These are phyloP conservation scores for Umbelopsis sp. DNA, from an alignment of 192 early-diverging fungal species.

Conservation along the genomic window DNA sequence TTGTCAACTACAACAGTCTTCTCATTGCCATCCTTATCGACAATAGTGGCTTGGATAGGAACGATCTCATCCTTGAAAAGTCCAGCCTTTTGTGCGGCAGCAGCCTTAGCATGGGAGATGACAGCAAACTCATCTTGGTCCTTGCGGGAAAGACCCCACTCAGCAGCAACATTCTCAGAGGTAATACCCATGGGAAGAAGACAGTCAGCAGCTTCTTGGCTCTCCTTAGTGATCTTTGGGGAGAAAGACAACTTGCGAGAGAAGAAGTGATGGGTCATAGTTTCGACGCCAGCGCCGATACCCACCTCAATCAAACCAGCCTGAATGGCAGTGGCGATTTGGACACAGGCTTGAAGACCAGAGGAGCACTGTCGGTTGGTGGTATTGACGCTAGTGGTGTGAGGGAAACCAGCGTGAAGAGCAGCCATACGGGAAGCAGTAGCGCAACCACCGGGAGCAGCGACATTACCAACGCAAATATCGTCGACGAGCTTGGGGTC, in stretches of 20 bases:
- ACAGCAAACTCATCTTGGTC: slow-evolving; percentile 93
- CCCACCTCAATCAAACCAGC: slow-evolving; percentile 89
- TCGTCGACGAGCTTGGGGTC: slow-evolving; percentile 89
- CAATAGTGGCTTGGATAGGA: slow-evolving; percentile 73
- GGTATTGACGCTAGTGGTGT: slow-evolving; percentile 76
- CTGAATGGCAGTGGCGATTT: slow-evolving; percentile 88
- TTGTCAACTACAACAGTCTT: slow-evolving; percentile 68
- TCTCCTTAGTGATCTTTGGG: slow-evolving; percentile 71
- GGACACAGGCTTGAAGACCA: slow-evolving; percentile 86
- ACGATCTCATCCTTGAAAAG: slow-evolving; percentile 92
- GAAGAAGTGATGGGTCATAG: slow-evolving; percentile 91
- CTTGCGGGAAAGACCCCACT: slow-evolving; percentile 84
- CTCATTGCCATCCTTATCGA: slow-evolving; percentile 82
- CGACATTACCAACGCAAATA: slow-evolving; percentile 93
- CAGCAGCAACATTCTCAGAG: slow-evolving; percentile 94
- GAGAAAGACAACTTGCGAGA: slow-evolving; percentile 75
- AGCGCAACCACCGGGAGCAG: slow-evolving; percentile 87
- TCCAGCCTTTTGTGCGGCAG: slow-evolving; percentile 86
- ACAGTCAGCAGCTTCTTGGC: slow-evolving; percentile 78
- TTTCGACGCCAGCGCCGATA: slow-evolving; percentile 93
- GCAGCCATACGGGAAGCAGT: slow-evolving; percentile 90
- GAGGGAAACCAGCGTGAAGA: slow-evolving; percentile 90
- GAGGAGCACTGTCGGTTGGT: slow-evolving; percentile 95
- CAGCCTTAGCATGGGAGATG: slow-evolving; percentile 81
- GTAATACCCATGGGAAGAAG: slow-evolving; percentile 91